A percentile compares a stretch with the other conserved stretches of the same genome.
Conservation (phyloP, 441 rosid species). For the Gossypium lobatum region DNA sequence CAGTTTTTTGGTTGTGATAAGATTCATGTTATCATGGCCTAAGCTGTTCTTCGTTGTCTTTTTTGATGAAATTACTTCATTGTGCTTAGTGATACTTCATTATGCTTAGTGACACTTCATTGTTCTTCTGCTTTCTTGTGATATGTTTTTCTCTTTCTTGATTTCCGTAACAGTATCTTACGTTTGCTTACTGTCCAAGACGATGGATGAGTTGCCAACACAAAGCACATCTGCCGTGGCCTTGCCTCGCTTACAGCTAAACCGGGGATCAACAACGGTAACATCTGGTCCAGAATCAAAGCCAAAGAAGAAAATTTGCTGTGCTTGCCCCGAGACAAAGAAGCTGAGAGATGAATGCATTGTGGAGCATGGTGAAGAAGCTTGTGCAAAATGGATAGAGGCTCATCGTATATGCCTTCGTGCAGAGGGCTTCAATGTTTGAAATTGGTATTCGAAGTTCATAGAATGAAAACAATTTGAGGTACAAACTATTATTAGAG, state of each 20-base stretch:
- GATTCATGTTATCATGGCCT: not conserved
- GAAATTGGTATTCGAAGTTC: conserved; percentile 25
- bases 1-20: not conserved
- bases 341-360: conserved; percentile 88
- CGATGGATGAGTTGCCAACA: conserved; percentile 46
- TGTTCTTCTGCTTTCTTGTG: not conserved
- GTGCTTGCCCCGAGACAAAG: conserved; percentile 94
- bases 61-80: not conserved
- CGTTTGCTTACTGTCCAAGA: not conserved
- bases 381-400: conserved; percentile 89
- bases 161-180: not conserved
- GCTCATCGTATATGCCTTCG: conserved; percentile 85
- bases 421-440: conserved; percentile 82
- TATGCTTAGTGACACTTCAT: not conserved
- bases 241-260: conserved; percentile 34
- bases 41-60: not conserved
- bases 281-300: conserved; percentile 42
- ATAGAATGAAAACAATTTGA: conserved; percentile 19
- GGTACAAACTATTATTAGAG: conserved; percentile 6
- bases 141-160: not conserved
- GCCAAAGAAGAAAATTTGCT: conserved; percentile 87
- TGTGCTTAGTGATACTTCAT: not conserved
- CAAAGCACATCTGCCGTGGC: conserved; percentile 41
- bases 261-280: conserved; percentile 25
- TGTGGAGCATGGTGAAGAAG: conserved; percentile 76